Evolutionary conservation across 495 filamentous ascomycete genomes (phyloP).

Genomic region (Penicillium odoratum): DNA sequence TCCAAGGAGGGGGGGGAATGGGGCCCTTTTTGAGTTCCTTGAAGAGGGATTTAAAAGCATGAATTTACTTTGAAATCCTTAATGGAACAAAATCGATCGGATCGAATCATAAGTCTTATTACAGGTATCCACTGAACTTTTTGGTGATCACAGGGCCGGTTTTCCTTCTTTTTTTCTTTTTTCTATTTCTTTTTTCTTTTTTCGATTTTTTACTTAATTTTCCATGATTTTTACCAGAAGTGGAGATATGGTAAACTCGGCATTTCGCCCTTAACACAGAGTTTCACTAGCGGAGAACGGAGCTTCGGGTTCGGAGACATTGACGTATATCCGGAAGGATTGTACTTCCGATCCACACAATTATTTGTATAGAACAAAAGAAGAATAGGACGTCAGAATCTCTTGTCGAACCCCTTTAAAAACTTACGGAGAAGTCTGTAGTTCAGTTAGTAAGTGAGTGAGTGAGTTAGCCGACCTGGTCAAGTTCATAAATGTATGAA

Average conservation of each 20-base stretch:
- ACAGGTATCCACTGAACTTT: slow-evolving; percentile 9
- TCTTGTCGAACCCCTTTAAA: no score
- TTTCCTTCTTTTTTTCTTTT: slow-evolving; percentile 14
- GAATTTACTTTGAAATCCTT: slow-evolving; percentile 1
- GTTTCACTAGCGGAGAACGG: slow-evolving; percentile 20
- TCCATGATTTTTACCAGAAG: slow-evolving; percentile 13
- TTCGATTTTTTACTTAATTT: slow-evolving; percentile 7
- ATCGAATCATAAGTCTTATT: slow-evolving; percentile 25
- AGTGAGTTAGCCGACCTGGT: no score
- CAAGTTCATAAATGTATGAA: no score
- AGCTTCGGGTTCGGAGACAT: slow-evolving; percentile 30
- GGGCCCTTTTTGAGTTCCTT: slow-evolving; percentile 12
- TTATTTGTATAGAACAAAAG: no score
- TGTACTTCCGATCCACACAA: neutral
- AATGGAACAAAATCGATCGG: slow-evolving; percentile 1
- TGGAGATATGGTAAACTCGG: slow-evolving; percentile 25
- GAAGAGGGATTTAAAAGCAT: slow-evolving; percentile 14
- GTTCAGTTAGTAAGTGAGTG: no score
- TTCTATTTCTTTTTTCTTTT: slow-evolving; percentile 10
- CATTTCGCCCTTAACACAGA: slow-evolving; percentile 15
- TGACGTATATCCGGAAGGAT: slow-evolving; percentile 24
- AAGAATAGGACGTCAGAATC: no score
- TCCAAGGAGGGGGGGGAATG: slow-evolving; percentile 2
- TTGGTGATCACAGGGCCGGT: slow-evolving; percentile 22
- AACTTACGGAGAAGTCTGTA: no score